phyloP scores from a whole-genome alignment of 345 rosid species.

The Turritis glabra region DNA sequence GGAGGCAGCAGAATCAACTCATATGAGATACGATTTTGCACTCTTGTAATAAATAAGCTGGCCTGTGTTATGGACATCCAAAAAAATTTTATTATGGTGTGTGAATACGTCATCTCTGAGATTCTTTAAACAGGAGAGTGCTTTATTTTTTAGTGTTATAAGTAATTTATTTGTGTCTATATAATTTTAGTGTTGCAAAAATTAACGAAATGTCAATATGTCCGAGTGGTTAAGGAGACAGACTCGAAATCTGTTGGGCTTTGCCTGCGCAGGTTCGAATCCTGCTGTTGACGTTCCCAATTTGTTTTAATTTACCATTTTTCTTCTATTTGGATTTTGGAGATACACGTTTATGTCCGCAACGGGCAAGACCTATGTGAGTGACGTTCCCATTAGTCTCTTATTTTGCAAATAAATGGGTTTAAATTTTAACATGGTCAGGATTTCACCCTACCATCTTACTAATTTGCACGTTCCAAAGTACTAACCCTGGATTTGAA shows the following conservation, averaged over 20 bases:
- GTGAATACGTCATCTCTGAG: constrained; percentile 1
- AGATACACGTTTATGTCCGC: not conserved
- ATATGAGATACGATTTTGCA: not conserved
- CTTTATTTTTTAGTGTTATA: too few species aligned
- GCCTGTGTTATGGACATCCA: not conserved
- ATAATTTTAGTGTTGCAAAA: too few species aligned
- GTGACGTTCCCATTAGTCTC: not conserved
- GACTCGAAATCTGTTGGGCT: constrained; percentile 99
- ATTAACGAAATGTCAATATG: constrained; percentile 51
- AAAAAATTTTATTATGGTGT: not conserved
- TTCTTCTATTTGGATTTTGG: not conserved
- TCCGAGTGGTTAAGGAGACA: constrained; percentile 99
- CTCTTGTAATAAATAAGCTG: constrained; percentile 12
- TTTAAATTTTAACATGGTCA: not conserved
- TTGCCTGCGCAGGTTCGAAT: constrained; percentile 99
- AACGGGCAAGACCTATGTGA: not conserved
- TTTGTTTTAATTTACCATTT: not conserved
- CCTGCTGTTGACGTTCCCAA: constrained; percentile 81
- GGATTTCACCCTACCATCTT: not conserved
- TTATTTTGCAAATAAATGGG: not conserved
- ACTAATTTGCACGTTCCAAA: constrained; percentile 5
- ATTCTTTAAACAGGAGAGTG: not conserved
- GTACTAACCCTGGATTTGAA: too few species aligned
- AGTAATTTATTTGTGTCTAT: not conserved
- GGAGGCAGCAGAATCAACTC: constrained; percentile 21